Base-by-base conservation (phyloP, 176 grass and related monocot species). In the Themeda triandra region DNA sequence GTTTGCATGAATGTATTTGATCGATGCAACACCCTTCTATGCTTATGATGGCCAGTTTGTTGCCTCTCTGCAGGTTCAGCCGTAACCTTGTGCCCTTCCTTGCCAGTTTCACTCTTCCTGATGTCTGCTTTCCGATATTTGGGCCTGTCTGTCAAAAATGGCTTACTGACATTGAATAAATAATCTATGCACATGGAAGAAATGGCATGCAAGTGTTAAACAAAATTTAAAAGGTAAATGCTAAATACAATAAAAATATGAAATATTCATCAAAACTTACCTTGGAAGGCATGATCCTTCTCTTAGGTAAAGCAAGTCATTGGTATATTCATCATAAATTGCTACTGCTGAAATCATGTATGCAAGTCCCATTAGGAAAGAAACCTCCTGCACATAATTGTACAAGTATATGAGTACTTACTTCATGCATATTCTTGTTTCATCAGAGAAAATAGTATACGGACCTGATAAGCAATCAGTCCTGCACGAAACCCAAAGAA, bases 281-380 rank as follows among this genome's bases (percentile, higher is more conserved):
- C 93, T 93, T 83, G 91, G 91, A 71, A 98, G 84, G 46, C 89
- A 95, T 80, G 96, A 98, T 10, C 96, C 96, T 82, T 98, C 96
- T 92, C 93, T 91, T 41, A 98, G 75, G 75, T 98, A 93, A 87
- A 98, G 96, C 66, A 98, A 76, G 62, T 95, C 93, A 85, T 98
- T 98, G 13, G 89, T 93, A 73, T 98, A 95, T 70, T 98, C 96
- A 67, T 98, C 93, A 73, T 89, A 95, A 25, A 92, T 62, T 80
- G 93, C 90, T 87, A 98, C 37, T 25, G 90, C 86, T 1, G 89
- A 79, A 68, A 95, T 68, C 71, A 98, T 93, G 83, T 93, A 95
- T 56, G 96, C 89, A 71, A 98, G 72, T 6, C 96, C 96, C 96
- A 95, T 90, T 41, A 3, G 51, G 41, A 95, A 69, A 46, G 93